phyloP scores from a whole-genome alignment of 176 grass and related monocot genomes.

The Oryza meyeriana region DNA sequence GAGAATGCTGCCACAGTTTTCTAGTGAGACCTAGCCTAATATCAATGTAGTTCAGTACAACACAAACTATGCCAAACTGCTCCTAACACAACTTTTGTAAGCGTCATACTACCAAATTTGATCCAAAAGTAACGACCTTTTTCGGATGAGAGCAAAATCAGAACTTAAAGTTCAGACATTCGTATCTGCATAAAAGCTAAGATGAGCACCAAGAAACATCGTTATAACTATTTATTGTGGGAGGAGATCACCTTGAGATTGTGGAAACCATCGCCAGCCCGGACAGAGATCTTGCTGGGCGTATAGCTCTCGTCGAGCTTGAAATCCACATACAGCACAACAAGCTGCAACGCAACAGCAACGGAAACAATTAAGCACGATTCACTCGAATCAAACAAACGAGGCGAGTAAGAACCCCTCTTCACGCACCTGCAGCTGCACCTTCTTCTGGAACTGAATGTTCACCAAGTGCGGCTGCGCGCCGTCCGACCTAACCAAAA shows the following conservation, averaged over 20 bases:
- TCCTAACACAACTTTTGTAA: not conserved
- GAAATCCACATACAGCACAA: slow-evolving; percentile 90
- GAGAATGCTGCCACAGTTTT: not conserved
- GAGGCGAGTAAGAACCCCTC: not conserved
- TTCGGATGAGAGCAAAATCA: not conserved
- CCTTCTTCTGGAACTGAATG: slow-evolving; percentile 96
- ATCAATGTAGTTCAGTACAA: not conserved
- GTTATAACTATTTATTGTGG: not conserved
- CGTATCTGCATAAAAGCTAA: not conserved
- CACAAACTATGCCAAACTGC: not conserved
- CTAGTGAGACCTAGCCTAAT: not conserved
- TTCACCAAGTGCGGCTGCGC: slow-evolving; percentile 95
- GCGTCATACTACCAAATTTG: not conserved
- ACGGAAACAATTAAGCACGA: not conserved
- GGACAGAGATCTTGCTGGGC: slow-evolving; percentile 92
- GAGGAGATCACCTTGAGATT: slow-evolving; percentile 73
- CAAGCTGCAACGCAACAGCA: slow-evolving; percentile 43
- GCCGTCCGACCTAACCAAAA: slow-evolving; percentile 71
- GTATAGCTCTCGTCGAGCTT: slow-evolving; percentile 98
- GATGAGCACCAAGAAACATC: not conserved
- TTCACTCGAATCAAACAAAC: not conserved
- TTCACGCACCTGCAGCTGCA: slow-evolving; percentile 69
- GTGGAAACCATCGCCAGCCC: slow-evolving; percentile 92
- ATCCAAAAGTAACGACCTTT: not conserved
- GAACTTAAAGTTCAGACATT: not conserved